Percentiles rank a stretch among this genome's conserved stretches.
Evolutionary conservation across 2,329 filamentous ascomycete genomes (phyloP).

Genomic region (Hyphodiscus sp.): DNA sequence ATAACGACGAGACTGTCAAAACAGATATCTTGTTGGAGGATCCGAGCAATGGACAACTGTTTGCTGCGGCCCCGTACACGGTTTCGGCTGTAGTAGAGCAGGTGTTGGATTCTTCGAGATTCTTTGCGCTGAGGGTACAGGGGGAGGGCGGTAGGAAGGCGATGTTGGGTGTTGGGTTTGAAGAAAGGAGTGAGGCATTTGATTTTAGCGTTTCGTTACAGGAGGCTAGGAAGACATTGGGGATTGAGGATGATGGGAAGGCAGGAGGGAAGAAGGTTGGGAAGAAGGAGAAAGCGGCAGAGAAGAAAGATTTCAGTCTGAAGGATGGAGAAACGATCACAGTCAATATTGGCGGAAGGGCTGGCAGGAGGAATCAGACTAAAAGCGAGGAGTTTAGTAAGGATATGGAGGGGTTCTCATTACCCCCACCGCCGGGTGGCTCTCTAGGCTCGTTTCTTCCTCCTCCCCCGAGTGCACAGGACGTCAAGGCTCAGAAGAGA

Average conservation of each 20-base stretch:
- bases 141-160: conserved; percentile 72
- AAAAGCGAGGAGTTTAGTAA: conserved; percentile 22
- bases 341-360: conserved; percentile 61
- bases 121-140: conserved; percentile 77
- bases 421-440: conserved; percentile 55
- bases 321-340: conserved; percentile 89
- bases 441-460: conserved; percentile 45
- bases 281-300: conserved; percentile 34
- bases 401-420: conserved; percentile 48
- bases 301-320: conserved; percentile 72
- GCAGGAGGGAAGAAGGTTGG: conserved; percentile 23
- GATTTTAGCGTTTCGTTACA: conserved; percentile 78
- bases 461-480: conserved; percentile 58
- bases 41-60: conserved; percentile 62
- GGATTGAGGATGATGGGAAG: neutral
- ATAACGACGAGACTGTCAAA: conserved; percentile 50
- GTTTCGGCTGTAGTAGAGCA: conserved; percentile 62
- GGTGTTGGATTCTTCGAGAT: conserved; percentile 71
- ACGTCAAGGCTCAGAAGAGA: conserved; percentile 55
- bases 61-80: conserved; percentile 78
- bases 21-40: conserved; percentile 78
- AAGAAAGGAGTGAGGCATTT: conserved; percentile 79
- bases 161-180: conserved; percentile 77
- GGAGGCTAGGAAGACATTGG: conserved; percentile 38
- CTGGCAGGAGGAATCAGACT: conserved; percentile 21